A percentile compares a stretch with the other conserved stretches of the same genome.
phyloP scores from a whole-genome alignment of 192 early-diverging fungal species.

The Spinellus fusiger region DNA sequence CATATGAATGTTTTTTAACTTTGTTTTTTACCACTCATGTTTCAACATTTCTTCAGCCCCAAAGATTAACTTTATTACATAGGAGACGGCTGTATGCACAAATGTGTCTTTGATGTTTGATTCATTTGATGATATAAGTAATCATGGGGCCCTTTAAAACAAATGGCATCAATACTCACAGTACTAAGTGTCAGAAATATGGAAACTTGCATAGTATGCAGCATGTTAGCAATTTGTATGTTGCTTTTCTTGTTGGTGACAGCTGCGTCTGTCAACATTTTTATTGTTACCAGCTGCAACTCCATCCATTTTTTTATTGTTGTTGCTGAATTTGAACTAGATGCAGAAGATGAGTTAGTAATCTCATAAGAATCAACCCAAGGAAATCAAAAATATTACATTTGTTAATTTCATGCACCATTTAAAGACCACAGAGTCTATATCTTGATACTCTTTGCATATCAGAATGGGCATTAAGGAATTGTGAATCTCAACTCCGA shows the following conservation, averaged over 20 bases:
- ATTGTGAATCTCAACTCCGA: neutral
- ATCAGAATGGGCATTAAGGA: neutral
- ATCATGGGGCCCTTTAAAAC: neutral
- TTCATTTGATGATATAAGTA: neutral
- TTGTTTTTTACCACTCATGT: neutral
- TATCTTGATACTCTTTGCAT: neutral
- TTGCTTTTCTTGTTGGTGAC: neutral
- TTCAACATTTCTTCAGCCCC: neutral
- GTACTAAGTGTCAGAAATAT: conserved; percentile 4
- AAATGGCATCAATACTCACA: too few relatives aligned
- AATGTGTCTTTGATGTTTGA: neutral
- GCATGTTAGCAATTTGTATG: neutral
- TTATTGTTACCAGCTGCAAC: neutral
- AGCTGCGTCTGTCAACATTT: neutral
- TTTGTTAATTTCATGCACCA: neutral
- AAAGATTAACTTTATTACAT: neutral
- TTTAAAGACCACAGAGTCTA: neutral
- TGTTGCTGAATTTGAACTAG: neutral
- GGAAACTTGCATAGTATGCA: neutral
- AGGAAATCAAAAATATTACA: neutral
- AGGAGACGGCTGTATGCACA: neutral
- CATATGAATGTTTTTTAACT: neutral
- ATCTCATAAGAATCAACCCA: too few relatives aligned
- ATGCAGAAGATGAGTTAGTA: too few relatives aligned
- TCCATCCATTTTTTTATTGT: conserved; percentile 1